These are phyloP conservation scores for Entomophthora muscae DNA, from an alignment of 371 early-diverging fungal genomes.

Conservation along the genomic window DNA sequence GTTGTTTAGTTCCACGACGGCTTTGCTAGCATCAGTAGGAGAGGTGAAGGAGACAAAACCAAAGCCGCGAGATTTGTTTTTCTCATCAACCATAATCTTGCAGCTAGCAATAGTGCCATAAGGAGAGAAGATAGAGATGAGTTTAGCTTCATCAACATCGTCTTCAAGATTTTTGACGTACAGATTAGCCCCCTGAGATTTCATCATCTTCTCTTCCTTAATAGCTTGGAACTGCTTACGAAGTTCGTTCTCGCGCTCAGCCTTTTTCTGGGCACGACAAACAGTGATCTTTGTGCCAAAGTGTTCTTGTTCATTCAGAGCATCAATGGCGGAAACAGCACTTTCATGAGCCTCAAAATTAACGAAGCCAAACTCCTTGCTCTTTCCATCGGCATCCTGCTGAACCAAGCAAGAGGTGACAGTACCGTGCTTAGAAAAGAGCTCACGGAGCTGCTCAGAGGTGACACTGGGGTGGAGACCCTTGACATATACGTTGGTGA, in stretches of 20 bases:
- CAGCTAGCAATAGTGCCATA: slow-evolving; percentile 92
- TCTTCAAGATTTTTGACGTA: slow-evolving; percentile 98
- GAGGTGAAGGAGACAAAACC: slow-evolving; percentile 85
- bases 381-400: slow-evolving; percentile 60
- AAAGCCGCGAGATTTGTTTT: slow-evolving; percentile 61
- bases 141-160: slow-evolving; percentile 82
- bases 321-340: slow-evolving; percentile 84
- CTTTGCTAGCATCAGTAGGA: slow-evolving; percentile 82
- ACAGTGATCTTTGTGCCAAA: slow-evolving; percentile 89
- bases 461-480: slow-evolving; percentile 76
- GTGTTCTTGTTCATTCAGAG: slow-evolving; percentile 80
- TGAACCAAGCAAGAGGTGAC: slow-evolving; percentile 68
- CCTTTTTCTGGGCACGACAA: slow-evolving; percentile 96
- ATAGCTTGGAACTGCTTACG: slow-evolving; percentile 82
- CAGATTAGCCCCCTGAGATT: slow-evolving; percentile 96
- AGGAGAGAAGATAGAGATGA: slow-evolving; percentile 85
- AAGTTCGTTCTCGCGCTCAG: slow-evolving; percentile 94
- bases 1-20: slow-evolving; percentile 80
- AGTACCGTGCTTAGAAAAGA: slow-evolving; percentile 76
- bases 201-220: slow-evolving; percentile 84
- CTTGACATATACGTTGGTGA: slow-evolving; percentile 98
- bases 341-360: slow-evolving; percentile 89
- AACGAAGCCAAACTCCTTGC: slow-evolving; percentile 92
- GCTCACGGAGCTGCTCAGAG: slow-evolving; percentile 60
- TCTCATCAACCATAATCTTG: slow-evolving; percentile 94